A percentile compares a stretch with the other conserved stretches of the same genome.
These are phyloP conservation scores for Thraustotheca clavata DNA, from an alignment of 352 stramenopile species.

Conservation along the genomic window DNA sequence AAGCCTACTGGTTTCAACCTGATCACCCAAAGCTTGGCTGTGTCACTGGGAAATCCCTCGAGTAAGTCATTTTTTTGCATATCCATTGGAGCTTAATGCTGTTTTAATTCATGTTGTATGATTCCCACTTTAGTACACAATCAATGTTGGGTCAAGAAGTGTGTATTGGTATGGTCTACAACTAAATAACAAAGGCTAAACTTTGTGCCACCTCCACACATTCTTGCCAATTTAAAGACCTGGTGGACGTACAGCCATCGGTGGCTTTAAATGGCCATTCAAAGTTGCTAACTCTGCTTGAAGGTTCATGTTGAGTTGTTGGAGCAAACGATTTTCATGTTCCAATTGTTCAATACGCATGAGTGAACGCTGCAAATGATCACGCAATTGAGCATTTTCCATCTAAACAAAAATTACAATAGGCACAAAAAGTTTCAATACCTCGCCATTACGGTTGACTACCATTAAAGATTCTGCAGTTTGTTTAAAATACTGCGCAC, in stretches of 20 bases:
- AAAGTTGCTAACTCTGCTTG: constrained; percentile 6
- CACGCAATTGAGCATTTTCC: constrained; percentile 10
- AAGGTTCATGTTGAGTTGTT: constrained; percentile 19
- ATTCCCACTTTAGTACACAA: background rate
- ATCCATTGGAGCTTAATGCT: no score
- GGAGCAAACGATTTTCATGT: constrained; percentile 14
- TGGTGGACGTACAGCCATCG: background rate
- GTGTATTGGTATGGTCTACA: background rate
- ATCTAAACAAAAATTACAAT: background rate
- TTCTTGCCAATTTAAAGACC: background rate
- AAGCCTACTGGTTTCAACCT: no score
- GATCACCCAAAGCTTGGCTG: no score
- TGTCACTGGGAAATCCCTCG: no score
- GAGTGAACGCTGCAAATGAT: constrained; percentile 9
- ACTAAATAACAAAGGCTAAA: constrained; percentile 3
- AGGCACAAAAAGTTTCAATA: background rate
- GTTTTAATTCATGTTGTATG: background rate
- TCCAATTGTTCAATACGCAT: constrained; percentile 12
- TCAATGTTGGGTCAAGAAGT: background rate
- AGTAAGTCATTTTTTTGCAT: no score
- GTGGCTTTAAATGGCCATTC: background rate
- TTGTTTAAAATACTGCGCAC: constrained; percentile 21
- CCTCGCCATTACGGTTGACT: constrained; percentile 20
- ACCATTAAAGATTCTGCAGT: constrained; percentile 17
- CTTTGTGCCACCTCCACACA: background rate